Conservation (phyloP, 148 eudicot species). For the Amaranthus hypochondriacus region DNA sequence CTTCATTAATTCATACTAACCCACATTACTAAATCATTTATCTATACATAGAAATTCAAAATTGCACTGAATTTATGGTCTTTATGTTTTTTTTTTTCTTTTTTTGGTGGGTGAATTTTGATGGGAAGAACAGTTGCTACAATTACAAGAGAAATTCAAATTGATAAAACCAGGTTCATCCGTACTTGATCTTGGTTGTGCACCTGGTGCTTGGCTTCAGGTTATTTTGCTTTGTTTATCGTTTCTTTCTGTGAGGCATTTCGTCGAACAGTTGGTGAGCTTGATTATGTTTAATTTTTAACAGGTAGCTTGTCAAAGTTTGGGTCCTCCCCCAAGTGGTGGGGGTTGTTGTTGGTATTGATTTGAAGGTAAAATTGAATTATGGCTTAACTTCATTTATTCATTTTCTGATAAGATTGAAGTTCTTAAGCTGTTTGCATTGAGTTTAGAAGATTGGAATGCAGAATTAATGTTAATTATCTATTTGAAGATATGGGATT, state of each 20-base stretch:
- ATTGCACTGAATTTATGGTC: neutral
- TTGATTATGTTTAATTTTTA: neutral
- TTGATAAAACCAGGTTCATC: conserved; percentile 72
- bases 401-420: neutral
- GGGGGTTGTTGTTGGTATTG: conserved; percentile 80
- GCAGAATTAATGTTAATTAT: neutral
- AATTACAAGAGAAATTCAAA: conserved; percentile 80
- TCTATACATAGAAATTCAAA: neutral
- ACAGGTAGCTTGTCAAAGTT: conserved; percentile 80
- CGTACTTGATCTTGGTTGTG: conserved; percentile 96
- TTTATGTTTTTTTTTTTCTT: neutral
- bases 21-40: too few relatives aligned
- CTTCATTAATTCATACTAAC: neutral
- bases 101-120: conserved; percentile 1
- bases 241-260: conserved; percentile 21
- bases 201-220: conserved; percentile 99
- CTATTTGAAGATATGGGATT: too few relatives aligned
- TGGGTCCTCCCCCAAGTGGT: conserved; percentile 68
- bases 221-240: conserved; percentile 21
- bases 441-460: neutral
- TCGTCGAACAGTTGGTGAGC: conserved; percentile 23
- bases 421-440: neutral
- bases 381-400: conserved; percentile 5
- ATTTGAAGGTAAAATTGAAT: conserved; percentile 50
- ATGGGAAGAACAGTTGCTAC: conserved; percentile 52